Conservation (phyloP, 495 filamentous ascomycete genomes). For the Tuber indicum region DNA sequence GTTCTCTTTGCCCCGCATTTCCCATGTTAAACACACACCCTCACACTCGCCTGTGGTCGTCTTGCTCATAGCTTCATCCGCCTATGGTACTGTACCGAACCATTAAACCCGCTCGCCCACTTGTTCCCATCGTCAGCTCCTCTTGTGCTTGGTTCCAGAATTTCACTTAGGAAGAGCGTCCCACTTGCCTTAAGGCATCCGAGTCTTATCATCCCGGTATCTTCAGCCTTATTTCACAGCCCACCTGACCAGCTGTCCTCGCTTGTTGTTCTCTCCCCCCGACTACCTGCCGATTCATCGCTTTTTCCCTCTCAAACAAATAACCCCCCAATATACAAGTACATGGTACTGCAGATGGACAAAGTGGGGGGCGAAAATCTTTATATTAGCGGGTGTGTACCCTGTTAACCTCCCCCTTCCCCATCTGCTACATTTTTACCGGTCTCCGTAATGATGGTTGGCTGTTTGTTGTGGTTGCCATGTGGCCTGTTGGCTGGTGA, state of each 20-base stretch:
- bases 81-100: neutral
- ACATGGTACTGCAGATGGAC: constrained; percentile 24
- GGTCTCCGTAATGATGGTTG: constrained; percentile 4
- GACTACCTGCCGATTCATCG: neutral
- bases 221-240: neutral
- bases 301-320: neutral
- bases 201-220: neutral
- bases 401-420: neutral
- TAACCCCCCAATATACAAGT: neutral
- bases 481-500: neutral
- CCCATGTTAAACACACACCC: neutral
- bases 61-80: neutral
- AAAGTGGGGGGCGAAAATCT: constrained; percentile 40
- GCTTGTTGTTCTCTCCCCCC: neutral
- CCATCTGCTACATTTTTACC: constrained; percentile 9
- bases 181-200: neutral
- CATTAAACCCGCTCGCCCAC: neutral
- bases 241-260: neutral
- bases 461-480: neutral
- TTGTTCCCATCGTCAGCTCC: neutral
- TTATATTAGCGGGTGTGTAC: constrained; percentile 37
- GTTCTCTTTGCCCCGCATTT: constrained; percentile 2
- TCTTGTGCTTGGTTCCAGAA: neutral
- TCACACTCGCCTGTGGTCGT: neutral
- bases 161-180: neutral